A percentile compares a stretch with the other conserved stretches of the same genome.
phyloP scores from a whole-genome alignment of 371 early-diverging fungal species.

The Rhizopus stolonifer region DNA sequence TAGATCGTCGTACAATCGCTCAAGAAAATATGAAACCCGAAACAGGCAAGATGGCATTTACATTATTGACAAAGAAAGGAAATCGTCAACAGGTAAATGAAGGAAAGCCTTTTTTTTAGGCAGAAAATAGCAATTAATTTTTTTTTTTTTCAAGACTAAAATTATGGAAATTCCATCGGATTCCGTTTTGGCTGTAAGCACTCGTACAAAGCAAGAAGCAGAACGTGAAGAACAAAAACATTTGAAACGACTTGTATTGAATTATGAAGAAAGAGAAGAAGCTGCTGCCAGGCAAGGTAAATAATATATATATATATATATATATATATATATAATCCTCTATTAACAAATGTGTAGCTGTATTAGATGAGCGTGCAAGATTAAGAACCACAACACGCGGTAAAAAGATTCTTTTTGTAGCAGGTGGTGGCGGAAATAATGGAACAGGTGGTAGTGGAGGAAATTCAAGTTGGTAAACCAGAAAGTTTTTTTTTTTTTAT shows the following conservation, averaged over 20 bases:
- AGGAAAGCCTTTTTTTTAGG: no score
- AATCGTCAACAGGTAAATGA: slow-evolving; percentile 80
- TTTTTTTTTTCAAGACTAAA: slow-evolving; percentile 41
- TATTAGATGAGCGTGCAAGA: slow-evolving; percentile 35
- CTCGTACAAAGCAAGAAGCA: slow-evolving; percentile 82
- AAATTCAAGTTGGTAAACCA: slow-evolving; percentile 11
- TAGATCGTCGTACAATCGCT: slow-evolving; percentile 44
- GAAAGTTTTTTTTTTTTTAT: slow-evolving; percentile 2
- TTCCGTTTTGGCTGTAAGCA: slow-evolving; percentile 79
- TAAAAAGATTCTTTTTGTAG: slow-evolving; percentile 37
- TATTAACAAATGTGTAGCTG: slow-evolving; percentile 28
- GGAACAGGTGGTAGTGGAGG: slow-evolving; percentile 15
- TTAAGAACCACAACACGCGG: slow-evolving; percentile 30
- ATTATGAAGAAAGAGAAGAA: slow-evolving; percentile 85
- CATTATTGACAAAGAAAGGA: slow-evolving; percentile 88
- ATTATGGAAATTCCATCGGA: slow-evolving; percentile 84
- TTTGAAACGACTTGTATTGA: slow-evolving; percentile 87
- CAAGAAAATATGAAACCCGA: slow-evolving; percentile 25
- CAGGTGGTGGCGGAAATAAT: slow-evolving; percentile 42
- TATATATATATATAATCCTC: no score
- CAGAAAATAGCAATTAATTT: slow-evolving; percentile 5
- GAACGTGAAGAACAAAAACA: slow-evolving; percentile 87
- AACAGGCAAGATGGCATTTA: slow-evolving; percentile 75
- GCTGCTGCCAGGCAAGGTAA: slow-evolving; percentile 62
- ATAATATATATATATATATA: no score